Percentiles rank a stretch among this genome's conserved stretches.
phyloP scores from a whole-genome alignment of 2,329 filamentous ascomycete species.

The Colletotrichum gloeosporioides region DNA sequence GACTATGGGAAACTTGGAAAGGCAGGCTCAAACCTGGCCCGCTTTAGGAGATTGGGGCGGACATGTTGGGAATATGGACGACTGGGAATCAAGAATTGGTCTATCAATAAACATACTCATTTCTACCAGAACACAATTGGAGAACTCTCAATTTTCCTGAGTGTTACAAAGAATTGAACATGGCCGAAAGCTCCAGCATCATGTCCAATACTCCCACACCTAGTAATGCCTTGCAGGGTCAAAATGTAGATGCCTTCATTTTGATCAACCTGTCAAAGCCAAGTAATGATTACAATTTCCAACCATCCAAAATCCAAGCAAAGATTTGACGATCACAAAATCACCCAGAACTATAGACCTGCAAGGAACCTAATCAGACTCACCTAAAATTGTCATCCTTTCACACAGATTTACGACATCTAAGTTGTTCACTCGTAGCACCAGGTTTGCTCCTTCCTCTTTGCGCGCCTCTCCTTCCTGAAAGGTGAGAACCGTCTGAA shows the following conservation, averaged over 20 bases:
- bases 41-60: fast-evolving
- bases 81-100: neutral
- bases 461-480: neutral
- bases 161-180: fast-evolving
- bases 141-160: fast-evolving
- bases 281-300: neutral
- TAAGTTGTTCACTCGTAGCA: neutral
- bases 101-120: neutral
- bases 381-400: neutral
- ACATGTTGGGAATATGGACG: neutral
- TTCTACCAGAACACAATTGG: fast-evolving
- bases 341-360: neutral
- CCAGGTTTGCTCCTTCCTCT: neutral
- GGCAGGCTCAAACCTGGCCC: fast-evolving
- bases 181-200: neutral
- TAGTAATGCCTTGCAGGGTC: neutral
- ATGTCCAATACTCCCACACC: neutral
- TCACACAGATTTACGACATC: neutral
- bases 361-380: too few relatives aligned
- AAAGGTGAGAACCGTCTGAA: neutral
- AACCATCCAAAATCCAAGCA: neutral
- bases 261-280: neutral
- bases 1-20: fast-evolving
- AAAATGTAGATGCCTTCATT: neutral
- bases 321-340: neutral